Percentiles rank a stretch among this genome's conserved stretches.
These are phyloP conservation scores for Daldinia sp. DNA, from an alignment of 2,329 filamentous ascomycete species.

Conservation along the genomic window DNA sequence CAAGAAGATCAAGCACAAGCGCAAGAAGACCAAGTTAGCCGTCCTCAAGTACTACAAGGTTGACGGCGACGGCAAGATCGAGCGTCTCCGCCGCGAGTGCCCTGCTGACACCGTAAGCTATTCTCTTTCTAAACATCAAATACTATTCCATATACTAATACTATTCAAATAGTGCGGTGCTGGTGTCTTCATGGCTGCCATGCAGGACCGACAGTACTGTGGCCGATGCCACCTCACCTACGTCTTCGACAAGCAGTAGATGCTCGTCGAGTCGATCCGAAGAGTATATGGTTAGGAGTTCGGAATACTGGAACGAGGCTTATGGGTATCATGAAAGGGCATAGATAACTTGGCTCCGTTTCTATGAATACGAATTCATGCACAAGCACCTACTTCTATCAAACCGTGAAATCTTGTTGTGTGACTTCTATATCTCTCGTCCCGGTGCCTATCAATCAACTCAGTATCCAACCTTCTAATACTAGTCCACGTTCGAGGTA, in stretches of 20 bases:
- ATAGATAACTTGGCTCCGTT: conserved; percentile 22
- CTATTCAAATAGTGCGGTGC: conserved; percentile 80
- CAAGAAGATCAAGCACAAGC: conserved; percentile 99
- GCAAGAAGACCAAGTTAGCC: conserved; percentile 99
- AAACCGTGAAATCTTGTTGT: not conserved
- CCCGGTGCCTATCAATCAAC: not conserved
- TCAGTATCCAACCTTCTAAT: not conserved
- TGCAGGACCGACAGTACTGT: conserved; percentile 99
- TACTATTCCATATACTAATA: conserved; percentile 47
- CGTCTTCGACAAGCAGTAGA: conserved; percentile 70
- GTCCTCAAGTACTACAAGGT: conserved; percentile 99
- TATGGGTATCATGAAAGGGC: conserved; percentile 26
- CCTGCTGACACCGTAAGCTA: conserved; percentile 82
- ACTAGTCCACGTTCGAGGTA: not conserved
- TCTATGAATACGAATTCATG: conserved; percentile 18
- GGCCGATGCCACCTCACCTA: conserved; percentile 77
- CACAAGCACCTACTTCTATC: not conserved
- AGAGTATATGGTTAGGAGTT: conserved; percentile 20
- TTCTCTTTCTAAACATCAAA: not conserved
- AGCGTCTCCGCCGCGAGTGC: conserved; percentile 98
- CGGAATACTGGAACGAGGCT: conserved; percentile 31
- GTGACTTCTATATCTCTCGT: not conserved
- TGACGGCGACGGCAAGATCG: conserved; percentile 99
- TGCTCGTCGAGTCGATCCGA: conserved; percentile 14
- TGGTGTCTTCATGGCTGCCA: conserved; percentile 99